Conservation (phyloP, 2,329 filamentous ascomycete species). For the Cyphellophora attinorum region DNA sequence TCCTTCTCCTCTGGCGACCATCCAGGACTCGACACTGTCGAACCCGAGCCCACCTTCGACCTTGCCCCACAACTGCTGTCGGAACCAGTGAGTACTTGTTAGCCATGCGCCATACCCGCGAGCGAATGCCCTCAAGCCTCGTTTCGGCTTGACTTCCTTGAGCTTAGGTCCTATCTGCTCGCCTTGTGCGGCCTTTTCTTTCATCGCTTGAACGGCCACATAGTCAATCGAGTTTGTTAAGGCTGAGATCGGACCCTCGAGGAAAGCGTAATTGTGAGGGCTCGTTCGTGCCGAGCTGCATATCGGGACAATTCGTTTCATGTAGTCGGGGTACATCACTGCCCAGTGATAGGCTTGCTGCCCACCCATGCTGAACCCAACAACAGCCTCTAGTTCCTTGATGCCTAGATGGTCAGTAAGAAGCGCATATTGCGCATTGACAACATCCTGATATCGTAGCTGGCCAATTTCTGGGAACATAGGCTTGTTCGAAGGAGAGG, state of each 20-base stretch:
- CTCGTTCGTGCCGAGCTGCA: conserved; percentile 38
- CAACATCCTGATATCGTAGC: conserved; percentile 34
- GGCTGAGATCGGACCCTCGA: conserved; percentile 37
- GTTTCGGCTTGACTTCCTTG: conserved; percentile 20
- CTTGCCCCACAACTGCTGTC: conserved; percentile 29
- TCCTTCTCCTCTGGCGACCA: conserved; percentile 22
- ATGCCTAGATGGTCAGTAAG: conserved; percentile 28
- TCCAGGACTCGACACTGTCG: conserved; percentile 26
- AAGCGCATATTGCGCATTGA: conserved; percentile 32
- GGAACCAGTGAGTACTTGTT: conserved; percentile 38
- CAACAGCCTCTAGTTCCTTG: conserved; percentile 27
- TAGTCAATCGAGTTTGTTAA: conserved; percentile 34
- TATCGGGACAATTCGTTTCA: conserved; percentile 32
- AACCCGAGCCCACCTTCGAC: conserved; percentile 20
- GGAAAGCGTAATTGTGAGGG: conserved; percentile 38
- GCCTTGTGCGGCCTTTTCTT: conserved; percentile 11
- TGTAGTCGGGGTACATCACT: conserved; percentile 33
- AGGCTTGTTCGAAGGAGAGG: conserved; percentile 35
- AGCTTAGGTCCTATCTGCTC: conserved; percentile 21
- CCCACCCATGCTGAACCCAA: conserved; percentile 44
- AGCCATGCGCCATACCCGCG: conserved; percentile 39
- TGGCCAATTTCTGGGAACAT: conserved; percentile 25
- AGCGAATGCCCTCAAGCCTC: conserved; percentile 36
- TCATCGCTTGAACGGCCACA: conserved; percentile 17
- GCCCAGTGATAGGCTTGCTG: conserved; percentile 40